Percentiles rank a stretch among this genome's conserved stretches.
These are phyloP conservation scores for Cordia subcordata DNA, from an alignment of 257 asterid species.

Conservation along the genomic window DNA sequence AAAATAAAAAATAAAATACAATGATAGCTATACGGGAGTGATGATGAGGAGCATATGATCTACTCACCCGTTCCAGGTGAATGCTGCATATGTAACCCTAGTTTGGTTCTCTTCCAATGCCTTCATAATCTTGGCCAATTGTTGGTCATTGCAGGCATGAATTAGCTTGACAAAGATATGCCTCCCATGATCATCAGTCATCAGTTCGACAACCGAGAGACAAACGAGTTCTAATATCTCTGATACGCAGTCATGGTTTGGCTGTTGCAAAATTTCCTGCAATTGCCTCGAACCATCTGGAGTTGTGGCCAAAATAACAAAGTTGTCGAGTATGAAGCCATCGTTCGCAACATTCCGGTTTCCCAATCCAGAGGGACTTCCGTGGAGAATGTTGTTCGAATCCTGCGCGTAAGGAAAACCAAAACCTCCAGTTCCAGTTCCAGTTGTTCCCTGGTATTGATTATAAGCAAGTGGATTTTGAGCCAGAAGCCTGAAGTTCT, in stretches of 20 bases:
- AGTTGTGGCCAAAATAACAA: neutral
- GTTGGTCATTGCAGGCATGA: neutral
- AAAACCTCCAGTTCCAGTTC: too few relatives aligned
- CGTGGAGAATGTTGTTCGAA: too few relatives aligned
- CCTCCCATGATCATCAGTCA: slow-evolving; percentile 9
- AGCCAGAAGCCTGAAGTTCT: neutral
- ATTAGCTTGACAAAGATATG: slow-evolving; percentile 7
- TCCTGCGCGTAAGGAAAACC: too few relatives aligned
- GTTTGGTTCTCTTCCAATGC: neutral
- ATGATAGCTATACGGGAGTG: too few relatives aligned
- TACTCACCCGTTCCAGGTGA: slow-evolving; percentile 1
- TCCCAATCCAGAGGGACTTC: too few relatives aligned
- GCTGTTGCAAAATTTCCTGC: neutral
- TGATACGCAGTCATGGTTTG: neutral
- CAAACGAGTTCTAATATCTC: neutral
- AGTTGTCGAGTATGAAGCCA: too few relatives aligned
- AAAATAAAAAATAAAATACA: too few relatives aligned
- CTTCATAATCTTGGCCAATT: neutral
- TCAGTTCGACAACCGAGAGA: slow-evolving; percentile 1
- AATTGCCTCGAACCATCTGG: neutral
- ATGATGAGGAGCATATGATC: neutral
- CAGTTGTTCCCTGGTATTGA: neutral
- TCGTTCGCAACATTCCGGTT: neutral
- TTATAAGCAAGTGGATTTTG: neutral
- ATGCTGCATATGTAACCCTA: neutral